Base-by-base conservation (phyloP, 1,284 basidiomycete genomes). In the Moesziomyces sp. region DNA sequence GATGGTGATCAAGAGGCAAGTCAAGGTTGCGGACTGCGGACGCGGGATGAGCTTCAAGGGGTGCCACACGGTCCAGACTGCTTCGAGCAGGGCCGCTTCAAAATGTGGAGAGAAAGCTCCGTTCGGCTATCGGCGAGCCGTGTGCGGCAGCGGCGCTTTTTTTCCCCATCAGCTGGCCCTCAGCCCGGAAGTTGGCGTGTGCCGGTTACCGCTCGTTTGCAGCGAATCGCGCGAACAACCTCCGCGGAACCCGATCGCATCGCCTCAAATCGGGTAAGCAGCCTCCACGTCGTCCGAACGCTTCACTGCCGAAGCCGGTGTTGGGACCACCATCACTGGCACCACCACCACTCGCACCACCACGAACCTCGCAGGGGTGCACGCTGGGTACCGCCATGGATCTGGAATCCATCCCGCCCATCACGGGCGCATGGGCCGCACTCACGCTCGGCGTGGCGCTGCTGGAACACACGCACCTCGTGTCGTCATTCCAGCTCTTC, bases 401-500 rank as follows among this genome's bases (percentile, higher is more conserved):
- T 49, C 43, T 82, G 7, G 79, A 78, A 45, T 67, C 61, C 6
- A 60, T 83, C 26, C 79, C 81, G 11, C 81, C 82, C 33, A 77
- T 84, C 51, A 80, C 80, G 5, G 60, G 73, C 23, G 26, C 72
- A 9, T 84, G 81, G 82, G 72, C 57, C 1, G 58, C 38, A 9
- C 65, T 69, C 35, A 76, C 76, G 28, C 44, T 84, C 13, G 55
- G 53, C 3, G 50, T 75, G 6, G 65, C 79, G 5, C 21, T 82
- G 14, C 64, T 78, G 30, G 79, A 82, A 46, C 73, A 82, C 53
- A 74, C 80, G 18, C 63, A 69, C 38, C 64, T 74, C 55, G 64
- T 82, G 23, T 74, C 76, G 5, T 70, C 51, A 7, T 81, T 69
- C 60, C 76, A 81, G 44, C 74, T 84, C 43, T 82, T 76, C 56